Conservation (phyloP, 495 filamentous ascomycete species). For the Neurospora sp. region DNA sequence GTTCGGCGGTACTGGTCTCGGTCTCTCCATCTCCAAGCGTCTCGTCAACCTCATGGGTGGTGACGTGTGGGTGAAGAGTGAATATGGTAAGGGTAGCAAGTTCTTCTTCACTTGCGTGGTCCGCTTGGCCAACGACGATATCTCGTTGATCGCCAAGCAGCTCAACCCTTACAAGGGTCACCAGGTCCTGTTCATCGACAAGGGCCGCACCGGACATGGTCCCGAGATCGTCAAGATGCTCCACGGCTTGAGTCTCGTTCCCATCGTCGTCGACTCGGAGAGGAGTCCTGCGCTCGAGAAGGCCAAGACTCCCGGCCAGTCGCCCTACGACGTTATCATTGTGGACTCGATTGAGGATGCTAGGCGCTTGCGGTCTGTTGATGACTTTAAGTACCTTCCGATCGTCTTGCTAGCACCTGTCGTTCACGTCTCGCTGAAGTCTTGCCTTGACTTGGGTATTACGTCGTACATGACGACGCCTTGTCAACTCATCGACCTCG, state of each 20-base stretch:
- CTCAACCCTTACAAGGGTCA: conserved; percentile 85
- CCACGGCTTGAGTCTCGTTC: conserved; percentile 64
- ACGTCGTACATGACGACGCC: conserved; percentile 99
- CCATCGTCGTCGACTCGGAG: conserved; percentile 69
- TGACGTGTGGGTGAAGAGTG: conserved; percentile 92
- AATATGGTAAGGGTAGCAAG: conserved; percentile 84
- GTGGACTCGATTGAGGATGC: conserved; percentile 92
- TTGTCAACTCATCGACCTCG: conserved; percentile 88
- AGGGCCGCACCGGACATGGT: conserved; percentile 70
- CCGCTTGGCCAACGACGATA: conserved; percentile 72
- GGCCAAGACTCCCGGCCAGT: conserved; percentile 45
- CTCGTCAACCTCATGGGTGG: conserved; percentile 96
- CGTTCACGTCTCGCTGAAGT: conserved; percentile 88
- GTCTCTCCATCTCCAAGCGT: conserved; percentile 91
- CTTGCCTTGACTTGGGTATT: conserved; percentile 90
- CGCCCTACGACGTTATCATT: conserved; percentile 87
- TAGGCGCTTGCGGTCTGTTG: conserved; percentile 68
- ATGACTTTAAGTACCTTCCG: conserved; percentile 96
- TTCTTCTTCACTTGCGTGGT: conserved; percentile 98
- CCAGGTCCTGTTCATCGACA: conserved; percentile 92
- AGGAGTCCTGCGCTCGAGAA: conserved; percentile 33
- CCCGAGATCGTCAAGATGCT: conserved; percentile 73
- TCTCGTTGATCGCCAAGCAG: conserved; percentile 70
- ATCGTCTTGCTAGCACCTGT: conserved; percentile 87
- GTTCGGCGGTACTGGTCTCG: conserved; percentile 93